Percentiles rank a stretch among this genome's conserved stretches.
Conservation (phyloP, 371 early-diverging fungal species). For the Mucor irregularis region DNA sequence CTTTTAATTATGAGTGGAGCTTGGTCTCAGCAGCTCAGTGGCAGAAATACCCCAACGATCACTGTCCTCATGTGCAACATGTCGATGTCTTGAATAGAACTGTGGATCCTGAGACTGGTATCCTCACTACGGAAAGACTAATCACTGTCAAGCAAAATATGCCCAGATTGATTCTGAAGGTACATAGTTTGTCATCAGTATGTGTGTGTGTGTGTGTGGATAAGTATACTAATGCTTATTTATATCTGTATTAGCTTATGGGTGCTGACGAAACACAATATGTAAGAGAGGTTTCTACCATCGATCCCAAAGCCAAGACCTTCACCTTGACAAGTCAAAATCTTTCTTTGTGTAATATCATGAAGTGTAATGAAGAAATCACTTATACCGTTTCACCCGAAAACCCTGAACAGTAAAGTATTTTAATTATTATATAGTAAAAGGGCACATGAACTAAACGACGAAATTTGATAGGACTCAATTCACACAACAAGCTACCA, state of each 20-base stretch:
- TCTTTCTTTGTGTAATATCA: conserved; percentile 72
- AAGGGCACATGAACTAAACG: background rate
- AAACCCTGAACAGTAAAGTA: conserved; percentile 38
- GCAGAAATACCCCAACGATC: conserved; percentile 96
- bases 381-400: conserved; percentile 67
- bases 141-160: conserved; percentile 86
- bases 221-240: background rate
- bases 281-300: conserved; percentile 83
- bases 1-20: conserved; percentile 79
- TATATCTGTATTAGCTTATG: conserved; percentile 47
- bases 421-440: background rate
- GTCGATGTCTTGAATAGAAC: conserved; percentile 85
- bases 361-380: conserved; percentile 85
- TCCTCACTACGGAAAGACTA: conserved; percentile 88
- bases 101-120: conserved; percentile 81
- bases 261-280: conserved; percentile 71
- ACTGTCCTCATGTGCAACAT: conserved; percentile 86
- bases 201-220: too few relatives aligned
- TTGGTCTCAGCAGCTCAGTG: conserved; percentile 91
- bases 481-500: conserved; percentile 80
- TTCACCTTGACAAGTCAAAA: conserved; percentile 76
- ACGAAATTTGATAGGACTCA: conserved; percentile 46
- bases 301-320: conserved; percentile 76
- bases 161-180: conserved; percentile 73
- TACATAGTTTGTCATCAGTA: too few relatives aligned